These are phyloP conservation scores for Dendrocalamus sinicus DNA, from an alignment of 176 grass and related monocot genomes.

Conservation along the genomic window DNA sequence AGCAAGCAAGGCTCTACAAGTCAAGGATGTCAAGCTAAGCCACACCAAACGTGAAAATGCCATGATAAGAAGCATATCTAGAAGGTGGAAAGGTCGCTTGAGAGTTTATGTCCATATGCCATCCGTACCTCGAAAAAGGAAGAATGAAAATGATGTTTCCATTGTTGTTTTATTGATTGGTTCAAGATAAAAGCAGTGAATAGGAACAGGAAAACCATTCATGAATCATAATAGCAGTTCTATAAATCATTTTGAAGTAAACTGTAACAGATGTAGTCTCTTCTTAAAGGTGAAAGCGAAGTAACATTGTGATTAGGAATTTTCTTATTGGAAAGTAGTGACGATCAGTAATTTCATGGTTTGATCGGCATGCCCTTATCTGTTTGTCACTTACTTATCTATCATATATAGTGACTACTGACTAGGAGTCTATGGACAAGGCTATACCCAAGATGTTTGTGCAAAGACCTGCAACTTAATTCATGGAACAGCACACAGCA, in stretches of 20 bases:
- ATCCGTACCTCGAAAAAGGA: background rate
- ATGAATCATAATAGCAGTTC: slow-evolving; percentile 9
- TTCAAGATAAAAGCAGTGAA: slow-evolving; percentile 20
- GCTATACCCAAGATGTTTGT: background rate
- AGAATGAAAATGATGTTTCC: background rate
- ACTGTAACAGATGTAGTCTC: background rate
- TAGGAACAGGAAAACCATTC: slow-evolving; percentile 1
- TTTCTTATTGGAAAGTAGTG: slow-evolving; percentile 33
- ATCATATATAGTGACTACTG: slow-evolving; percentile 13
- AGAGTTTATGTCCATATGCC: background rate
- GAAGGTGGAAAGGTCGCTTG: background rate
- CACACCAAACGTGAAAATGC: background rate
- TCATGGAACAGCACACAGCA: background rate
- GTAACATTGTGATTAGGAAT: background rate
- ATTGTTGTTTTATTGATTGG: slow-evolving; percentile 20
- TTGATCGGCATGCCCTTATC: slow-evolving; percentile 18
- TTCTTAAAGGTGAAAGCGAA: slow-evolving; percentile 1
- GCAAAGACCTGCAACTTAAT: slow-evolving; percentile 22
- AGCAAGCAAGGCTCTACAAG: slow-evolving; percentile 4
- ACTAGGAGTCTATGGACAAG: slow-evolving; percentile 22
- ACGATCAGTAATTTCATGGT: slow-evolving; percentile 7
- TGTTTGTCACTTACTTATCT: slow-evolving; percentile 1
- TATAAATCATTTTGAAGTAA: slow-evolving; percentile 11
- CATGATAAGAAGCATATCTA: slow-evolving; percentile 23
- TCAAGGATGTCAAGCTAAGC: background rate